Base-by-base conservation (phyloP, 176 grass and related monocot genomes). In the Carex myosuroides region DNA sequence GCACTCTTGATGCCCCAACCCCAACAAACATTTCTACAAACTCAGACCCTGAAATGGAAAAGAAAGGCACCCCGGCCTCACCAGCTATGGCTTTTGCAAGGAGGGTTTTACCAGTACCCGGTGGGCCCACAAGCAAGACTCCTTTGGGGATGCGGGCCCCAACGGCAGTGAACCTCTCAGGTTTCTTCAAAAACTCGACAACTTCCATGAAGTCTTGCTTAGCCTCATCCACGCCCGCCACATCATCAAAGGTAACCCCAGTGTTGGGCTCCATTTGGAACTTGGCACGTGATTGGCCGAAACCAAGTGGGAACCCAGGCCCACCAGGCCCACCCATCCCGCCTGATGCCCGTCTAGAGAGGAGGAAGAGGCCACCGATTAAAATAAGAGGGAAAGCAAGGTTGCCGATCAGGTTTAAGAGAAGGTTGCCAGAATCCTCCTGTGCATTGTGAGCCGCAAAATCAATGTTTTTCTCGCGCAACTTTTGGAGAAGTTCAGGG, bases 21-120 rank as follows among this genome's bases (percentile, higher is more conserved):
- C 95, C 95, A 63, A 98, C 95, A 87, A 98, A 98, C 95, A 98
- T 98, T 89, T 98, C 95, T 76, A 98, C 95, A 60, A 98, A 98
- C 84, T 98, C 95, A 54, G 95, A 98, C 7, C 95, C 92, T 0
- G 95, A 98, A 79, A 98, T 98, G 22, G 95, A 98, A 82, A 95
- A 98, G 79, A 98, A 98, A 6, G 95, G 92, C n/a, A 98, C 95
- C 65, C 95, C 95, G 77, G 95, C 95, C 71, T 98, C 95, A 70
- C 95, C 95, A 18, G 95, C 95, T 79, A 98, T 98, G 56, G 95
- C 95, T 88, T 98, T 98, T 61, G 95, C 95, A 71, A 98, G 95
- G 50, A 95, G 90, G 74, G 95, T 98, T 86, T 98, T 98, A 61
- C 95, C 95, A 61, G 95, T 95, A 50, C 95, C 95, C 66, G 95